Evolutionary conservation across 805 yeast genomes (phyloP).

Genomic region (Metschnikowia amazonensis): DNA sequence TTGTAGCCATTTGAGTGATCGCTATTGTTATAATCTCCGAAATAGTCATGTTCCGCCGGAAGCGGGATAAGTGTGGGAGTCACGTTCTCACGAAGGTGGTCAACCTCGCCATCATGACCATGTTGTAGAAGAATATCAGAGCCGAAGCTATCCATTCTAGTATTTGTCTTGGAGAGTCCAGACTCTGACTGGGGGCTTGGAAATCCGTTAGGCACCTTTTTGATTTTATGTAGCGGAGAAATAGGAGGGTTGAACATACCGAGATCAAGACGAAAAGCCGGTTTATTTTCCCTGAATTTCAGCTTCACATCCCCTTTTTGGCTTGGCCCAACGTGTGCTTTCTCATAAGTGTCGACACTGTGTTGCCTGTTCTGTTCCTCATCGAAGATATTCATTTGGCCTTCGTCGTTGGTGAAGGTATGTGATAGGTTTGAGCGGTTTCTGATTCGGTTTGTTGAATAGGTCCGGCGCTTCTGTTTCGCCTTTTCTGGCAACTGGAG

Average conservation of each 20-base stretch:
- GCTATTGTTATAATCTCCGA: conserved; percentile 11
- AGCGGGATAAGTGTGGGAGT: conserved; percentile 18
- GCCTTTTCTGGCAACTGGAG: conserved; percentile 4
- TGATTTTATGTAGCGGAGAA: conserved; percentile 10
- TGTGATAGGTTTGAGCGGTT: conserved; percentile 14
- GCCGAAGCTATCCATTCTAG: conserved; percentile 7
- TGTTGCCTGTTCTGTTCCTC: conserved; percentile 5
- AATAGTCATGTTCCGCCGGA: conserved; percentile 15
- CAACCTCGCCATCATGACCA: conserved; percentile 7
- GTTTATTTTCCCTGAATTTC: conserved; percentile 15
- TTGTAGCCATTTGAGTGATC: conserved; percentile 3
- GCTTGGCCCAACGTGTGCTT: background rate
- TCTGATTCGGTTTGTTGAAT: conserved; percentile 8
- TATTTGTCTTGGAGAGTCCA: conserved; percentile 1
- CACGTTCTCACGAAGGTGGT: conserved; percentile 11
- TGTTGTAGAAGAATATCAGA: conserved; percentile 10
- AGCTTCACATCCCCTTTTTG: conserved; percentile 5
- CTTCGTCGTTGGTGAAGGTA: conserved; percentile 4
- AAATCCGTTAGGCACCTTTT: conserved; percentile 13
- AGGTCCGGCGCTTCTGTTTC: conserved; percentile 6
- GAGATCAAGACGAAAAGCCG: conserved; percentile 26
- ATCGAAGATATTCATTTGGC: background rate
- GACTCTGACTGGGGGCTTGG: conserved; percentile 19
- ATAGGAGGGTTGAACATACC: conserved; percentile 19
- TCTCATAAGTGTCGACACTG: background rate